Evolutionary conservation across 177 flowering plant genomes (phyloP), one percentile per base, ranked within the genome.

Genomic region (Vitis hybrid): DNA sequence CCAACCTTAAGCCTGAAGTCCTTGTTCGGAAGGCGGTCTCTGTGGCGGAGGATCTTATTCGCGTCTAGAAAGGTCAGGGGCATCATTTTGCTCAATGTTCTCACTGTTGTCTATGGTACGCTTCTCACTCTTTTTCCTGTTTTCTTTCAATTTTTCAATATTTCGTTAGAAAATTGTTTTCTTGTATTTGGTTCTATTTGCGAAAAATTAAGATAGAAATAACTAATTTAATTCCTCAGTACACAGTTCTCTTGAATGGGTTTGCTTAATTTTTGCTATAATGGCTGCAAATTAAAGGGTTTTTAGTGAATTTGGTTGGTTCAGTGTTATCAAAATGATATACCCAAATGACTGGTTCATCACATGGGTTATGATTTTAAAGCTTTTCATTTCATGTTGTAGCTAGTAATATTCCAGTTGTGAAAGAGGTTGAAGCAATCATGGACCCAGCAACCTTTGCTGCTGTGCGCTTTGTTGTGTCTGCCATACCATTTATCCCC

Each of bases 361-460:
- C 29, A 7, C 2, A n/a, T 53, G 50, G 14, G 20, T n/a, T 34
- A 4, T 52, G 1, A 18, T 2, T 34, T 53, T 59, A 0, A 34
- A 34, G 45, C 45, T 52, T 61, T 45, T 51, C 12, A 12, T 60
- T 66, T 69, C 10, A 48, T 45, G 26, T 67, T 85, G 78, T 82
- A 91, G 98, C 98, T 14, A 91, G 95, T 73, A 75, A 87, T 68
- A 88, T 93, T 75, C 90, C 95, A 13, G 87, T 91, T 11, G 55
- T 93, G 53, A 93, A 93, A 76, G 97, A 86, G 78, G 91, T 88
- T 70, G 91, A 90, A 83, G 89, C 87, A 22, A 73, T 85, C 20
- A 71, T 77, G 80, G 91, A 93, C 61, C 97, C 95, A n/a, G 85
- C 88, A 20, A 77, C 85, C 59, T 93, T 93, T 79, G 85, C 86